phyloP scores from a whole-genome alignment of 352 stramenopile species.

The Blastocystis sp. region DNA sequence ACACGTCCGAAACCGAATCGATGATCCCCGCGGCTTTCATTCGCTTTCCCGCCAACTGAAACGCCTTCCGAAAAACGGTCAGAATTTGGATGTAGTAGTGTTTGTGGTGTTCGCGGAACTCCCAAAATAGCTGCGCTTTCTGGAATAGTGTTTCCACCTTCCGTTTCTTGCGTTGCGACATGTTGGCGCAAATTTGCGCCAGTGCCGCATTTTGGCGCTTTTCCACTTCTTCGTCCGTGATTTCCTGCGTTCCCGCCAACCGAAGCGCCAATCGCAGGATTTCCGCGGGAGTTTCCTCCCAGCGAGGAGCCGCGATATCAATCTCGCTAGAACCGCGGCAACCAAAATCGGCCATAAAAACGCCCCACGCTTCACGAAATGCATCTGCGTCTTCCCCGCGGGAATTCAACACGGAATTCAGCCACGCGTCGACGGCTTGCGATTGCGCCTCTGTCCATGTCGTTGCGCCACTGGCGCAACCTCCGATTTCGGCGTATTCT shows the following conservation, averaged over 20 bases:
- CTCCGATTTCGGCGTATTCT: too few relatives aligned
- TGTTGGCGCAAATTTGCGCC: not conserved
- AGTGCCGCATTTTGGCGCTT: not conserved
- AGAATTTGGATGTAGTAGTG: conserved; percentile 6
- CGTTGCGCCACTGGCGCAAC: too few relatives aligned
- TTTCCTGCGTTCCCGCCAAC: not conserved
- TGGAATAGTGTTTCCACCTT: not conserved
- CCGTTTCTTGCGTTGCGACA: not conserved
- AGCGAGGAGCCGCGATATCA: not conserved
- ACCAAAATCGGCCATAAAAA: conserved; percentile 22
- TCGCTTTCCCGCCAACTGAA: not conserved
- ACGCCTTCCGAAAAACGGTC: not conserved
- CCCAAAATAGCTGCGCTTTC: not conserved
- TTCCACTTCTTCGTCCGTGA: not conserved
- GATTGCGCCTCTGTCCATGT: too few relatives aligned
- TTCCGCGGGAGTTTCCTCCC: not conserved
- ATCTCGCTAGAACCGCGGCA: not conserved
- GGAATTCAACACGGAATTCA: not conserved
- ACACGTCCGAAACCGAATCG: not conserved
- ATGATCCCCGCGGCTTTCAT: not conserved
- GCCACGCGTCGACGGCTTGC: not conserved
- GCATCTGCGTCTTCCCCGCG: not conserved
- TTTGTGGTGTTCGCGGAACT: conserved; percentile 37
- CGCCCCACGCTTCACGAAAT: not conserved
- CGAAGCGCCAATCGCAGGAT: not conserved